These are phyloP conservation scores for Anthracocystis walkeri DNA, from an alignment of 1,284 basidiomycete species.

Conservation along the genomic window DNA sequence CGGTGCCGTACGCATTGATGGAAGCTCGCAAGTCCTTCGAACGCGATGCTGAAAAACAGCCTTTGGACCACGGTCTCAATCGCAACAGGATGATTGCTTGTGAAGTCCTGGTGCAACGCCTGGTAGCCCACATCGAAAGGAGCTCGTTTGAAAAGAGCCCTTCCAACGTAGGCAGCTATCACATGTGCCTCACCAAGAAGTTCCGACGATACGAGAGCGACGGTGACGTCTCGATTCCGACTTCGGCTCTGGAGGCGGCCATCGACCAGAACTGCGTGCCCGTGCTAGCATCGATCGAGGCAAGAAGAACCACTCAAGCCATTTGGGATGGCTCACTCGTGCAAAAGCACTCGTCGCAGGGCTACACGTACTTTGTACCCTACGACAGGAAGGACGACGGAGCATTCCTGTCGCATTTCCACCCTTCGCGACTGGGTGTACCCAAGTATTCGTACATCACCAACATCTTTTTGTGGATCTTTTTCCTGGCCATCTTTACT, in stretches of 20 bases:
- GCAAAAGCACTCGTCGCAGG: constrained; percentile 42
- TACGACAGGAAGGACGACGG: constrained; percentile 48
- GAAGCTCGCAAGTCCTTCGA: constrained; percentile 53
- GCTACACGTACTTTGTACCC: constrained; percentile 54
- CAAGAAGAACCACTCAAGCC: constrained; percentile 46
- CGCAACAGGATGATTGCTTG: constrained; percentile 42
- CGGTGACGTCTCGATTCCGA: constrained; percentile 50
- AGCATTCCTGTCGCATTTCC: constrained; percentile 53
- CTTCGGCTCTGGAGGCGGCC: constrained; percentile 57
- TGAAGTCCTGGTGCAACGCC: constrained; percentile 54
- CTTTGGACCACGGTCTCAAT: constrained; percentile 40
- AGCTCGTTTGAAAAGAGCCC: constrained; percentile 20
- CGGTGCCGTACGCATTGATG: constrained; percentile 56
- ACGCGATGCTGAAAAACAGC: constrained; percentile 31
- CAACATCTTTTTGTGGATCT: constrained; percentile 56
- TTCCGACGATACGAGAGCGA: constrained; percentile 53
- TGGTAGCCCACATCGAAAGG: constrained; percentile 52
- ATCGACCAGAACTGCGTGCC: constrained; percentile 57
- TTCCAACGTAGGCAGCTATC: constrained; percentile 13
- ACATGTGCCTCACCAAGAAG: constrained; percentile 56
- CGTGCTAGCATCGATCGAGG: constrained; percentile 52
- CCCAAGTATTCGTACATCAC: constrained; percentile 57
- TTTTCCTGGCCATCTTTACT: constrained; percentile 59
- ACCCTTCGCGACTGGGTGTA: constrained; percentile 55
- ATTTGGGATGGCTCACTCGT: constrained; percentile 59